Conservation (phyloP, 2,329 filamentous ascomycete genomes). For the Talaromyces sp. region DNA sequence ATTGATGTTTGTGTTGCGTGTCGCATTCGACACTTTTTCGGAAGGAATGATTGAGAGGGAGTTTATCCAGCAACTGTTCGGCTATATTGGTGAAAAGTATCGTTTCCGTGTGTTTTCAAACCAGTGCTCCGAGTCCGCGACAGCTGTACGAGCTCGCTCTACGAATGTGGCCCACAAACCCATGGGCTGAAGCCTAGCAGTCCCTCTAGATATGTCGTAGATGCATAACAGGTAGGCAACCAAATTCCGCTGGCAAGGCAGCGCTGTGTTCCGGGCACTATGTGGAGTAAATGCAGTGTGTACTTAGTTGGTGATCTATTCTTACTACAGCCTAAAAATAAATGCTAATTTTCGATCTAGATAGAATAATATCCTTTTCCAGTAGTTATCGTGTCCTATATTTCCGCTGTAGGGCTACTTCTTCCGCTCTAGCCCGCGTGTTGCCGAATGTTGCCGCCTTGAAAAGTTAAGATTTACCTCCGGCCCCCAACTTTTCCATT, state of each 20-base stretch:
- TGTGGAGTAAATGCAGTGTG: neutral
- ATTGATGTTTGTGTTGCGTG: slow-evolving; percentile 27
- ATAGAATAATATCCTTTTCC: too few species aligned
- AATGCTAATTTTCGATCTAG: too few species aligned
- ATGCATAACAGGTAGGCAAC: neutral
- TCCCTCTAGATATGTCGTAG: neutral
- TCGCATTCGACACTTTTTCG: slow-evolving; percentile 24
- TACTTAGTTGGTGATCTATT: neutral
- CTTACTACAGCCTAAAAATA: neutral
- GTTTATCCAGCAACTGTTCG: slow-evolving; percentile 23
- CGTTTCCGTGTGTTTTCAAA: slow-evolving; percentile 22
- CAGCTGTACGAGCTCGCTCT: slow-evolving; percentile 3
- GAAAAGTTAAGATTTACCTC: too few species aligned
- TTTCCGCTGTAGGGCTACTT: too few species aligned
- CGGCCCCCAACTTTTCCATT: too few species aligned
- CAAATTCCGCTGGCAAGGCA: neutral
- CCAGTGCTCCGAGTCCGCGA: slow-evolving; percentile 19
- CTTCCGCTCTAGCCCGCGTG: too few species aligned
- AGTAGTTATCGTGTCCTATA: too few species aligned
- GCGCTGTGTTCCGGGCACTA: neutral
- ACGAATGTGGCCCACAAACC: neutral
- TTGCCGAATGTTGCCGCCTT: too few species aligned
- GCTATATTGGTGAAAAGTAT: slow-evolving; percentile 21
- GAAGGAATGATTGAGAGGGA: slow-evolving; percentile 25
- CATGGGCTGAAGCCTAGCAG: neutral